Evolutionary conservation across 495 filamentous ascomycete genomes (phyloP).

Genomic region (Apiosordaria backusii): DNA sequence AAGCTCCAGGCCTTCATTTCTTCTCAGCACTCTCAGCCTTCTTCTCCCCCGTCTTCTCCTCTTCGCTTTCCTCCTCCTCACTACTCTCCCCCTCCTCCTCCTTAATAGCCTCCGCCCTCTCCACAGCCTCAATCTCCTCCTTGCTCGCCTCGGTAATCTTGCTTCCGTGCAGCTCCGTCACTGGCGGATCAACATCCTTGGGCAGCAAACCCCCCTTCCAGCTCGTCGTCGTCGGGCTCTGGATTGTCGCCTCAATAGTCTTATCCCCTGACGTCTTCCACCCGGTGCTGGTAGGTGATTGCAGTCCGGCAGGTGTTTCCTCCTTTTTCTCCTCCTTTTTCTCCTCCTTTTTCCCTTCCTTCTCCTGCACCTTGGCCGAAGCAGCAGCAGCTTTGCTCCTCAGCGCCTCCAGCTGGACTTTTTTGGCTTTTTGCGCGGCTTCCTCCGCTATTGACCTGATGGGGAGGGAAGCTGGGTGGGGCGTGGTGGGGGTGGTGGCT

Average conservation of each 20-base stretch:
- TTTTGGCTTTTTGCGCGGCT: constrained; percentile 62
- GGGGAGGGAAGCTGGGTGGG: constrained; percentile 37
- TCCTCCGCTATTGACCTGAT: constrained; percentile 65
- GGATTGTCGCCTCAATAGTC: constrained; percentile 28
- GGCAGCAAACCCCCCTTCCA: constrained; percentile 35
- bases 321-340: background rate
- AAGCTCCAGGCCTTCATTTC: too few species aligned
- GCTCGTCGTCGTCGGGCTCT: constrained; percentile 43
- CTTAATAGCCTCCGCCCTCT: constrained; percentile 38
- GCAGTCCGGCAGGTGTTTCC: constrained; percentile 23
- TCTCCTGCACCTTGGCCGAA: constrained; percentile 1
- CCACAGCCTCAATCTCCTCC: constrained; percentile 39
- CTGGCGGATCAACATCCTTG: constrained; percentile 34
- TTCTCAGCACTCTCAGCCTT: background rate
- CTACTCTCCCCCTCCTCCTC: constrained; percentile 30
- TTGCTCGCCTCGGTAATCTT: constrained; percentile 26
- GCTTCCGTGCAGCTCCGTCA: constrained; percentile 33
- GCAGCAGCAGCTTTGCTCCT: constrained; percentile 30
- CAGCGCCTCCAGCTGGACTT: constrained; percentile 42
- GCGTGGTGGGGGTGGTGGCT: constrained; percentile 22
- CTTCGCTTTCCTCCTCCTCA: constrained; percentile 2
- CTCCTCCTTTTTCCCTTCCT: background rate
- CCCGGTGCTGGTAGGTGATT: constrained; percentile 37
- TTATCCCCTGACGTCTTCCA: constrained; percentile 26
- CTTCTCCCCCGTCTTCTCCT: background rate